phyloP scores from a whole-genome alignment of 73 alveolate species.

The Paramecium octaurelia region DNA sequence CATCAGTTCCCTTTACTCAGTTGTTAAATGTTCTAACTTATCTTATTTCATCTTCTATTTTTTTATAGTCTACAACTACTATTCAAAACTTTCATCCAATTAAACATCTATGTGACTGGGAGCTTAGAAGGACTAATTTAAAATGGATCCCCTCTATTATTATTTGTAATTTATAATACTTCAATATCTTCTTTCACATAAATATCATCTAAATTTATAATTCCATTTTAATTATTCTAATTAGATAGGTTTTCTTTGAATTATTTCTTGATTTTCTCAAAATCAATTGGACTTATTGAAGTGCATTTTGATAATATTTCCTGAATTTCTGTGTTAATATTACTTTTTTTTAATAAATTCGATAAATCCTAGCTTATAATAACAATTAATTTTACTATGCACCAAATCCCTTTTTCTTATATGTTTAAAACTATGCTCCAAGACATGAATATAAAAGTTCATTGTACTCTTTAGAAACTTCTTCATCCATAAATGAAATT shows the following conservation, averaged over 20 bases:
- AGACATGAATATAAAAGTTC: not conserved
- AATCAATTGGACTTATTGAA: not conserved
- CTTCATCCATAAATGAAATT: not conserved
- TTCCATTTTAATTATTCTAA: not conserved
- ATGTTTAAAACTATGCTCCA: not conserved
- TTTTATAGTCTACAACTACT: not conserved
- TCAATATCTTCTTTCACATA: slow-evolving; percentile 10
- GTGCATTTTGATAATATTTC: not conserved
- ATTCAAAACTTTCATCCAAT: slow-evolving; percentile 35
- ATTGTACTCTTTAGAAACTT: not conserved
- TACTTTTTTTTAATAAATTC: not conserved
- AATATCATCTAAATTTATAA: slow-evolving; percentile 6
- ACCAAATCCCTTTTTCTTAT: slow-evolving; percentile 15
- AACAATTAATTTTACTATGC: not conserved
- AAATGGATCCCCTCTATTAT: slow-evolving; percentile 8
- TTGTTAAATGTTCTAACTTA: slow-evolving; percentile 27
- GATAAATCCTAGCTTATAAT: not conserved
- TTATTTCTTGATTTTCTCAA: slow-evolving; percentile 21
- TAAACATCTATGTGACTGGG: slow-evolving; percentile 33
- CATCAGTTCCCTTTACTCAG: not conserved
- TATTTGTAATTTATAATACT: not conserved
- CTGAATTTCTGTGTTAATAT: not conserved
- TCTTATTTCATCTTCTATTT: not conserved
- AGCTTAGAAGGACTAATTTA: not conserved
- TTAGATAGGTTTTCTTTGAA: not conserved